phyloP scores from a whole-genome alignment of 1,139 yeast species.

The Komagataea norvegica region DNA sequence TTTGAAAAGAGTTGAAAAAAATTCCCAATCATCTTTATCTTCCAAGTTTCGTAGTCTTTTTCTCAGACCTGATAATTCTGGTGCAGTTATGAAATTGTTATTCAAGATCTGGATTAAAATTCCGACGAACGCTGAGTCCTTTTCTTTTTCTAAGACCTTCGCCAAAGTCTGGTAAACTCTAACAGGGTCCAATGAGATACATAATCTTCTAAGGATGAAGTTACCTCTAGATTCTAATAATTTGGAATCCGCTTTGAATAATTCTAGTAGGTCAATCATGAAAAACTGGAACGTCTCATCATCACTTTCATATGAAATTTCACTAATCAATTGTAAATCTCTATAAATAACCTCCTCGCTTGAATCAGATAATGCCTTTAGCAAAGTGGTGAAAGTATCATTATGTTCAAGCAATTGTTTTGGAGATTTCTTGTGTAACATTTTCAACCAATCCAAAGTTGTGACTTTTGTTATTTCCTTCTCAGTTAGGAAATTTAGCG shows the following conservation, averaged over 20 bases:
- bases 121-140: conserved; percentile 67
- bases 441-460: conserved; percentile 85
- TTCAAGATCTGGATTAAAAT: conserved; percentile 84
- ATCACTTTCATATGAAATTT: conserved; percentile 70
- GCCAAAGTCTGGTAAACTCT: conserved; percentile 79
- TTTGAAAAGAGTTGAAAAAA: conserved; percentile 74
- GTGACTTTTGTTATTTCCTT: conserved; percentile 82
- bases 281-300: conserved; percentile 76
- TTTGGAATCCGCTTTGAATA: conserved; percentile 65
- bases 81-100: conserved; percentile 83
- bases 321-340: conserved; percentile 72
- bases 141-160: conserved; percentile 59
- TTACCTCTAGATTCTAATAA: conserved; percentile 71
- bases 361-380: conserved; percentile 80
- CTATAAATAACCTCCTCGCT: conserved; percentile 80
- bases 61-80: conserved; percentile 69
- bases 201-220: conserved; percentile 77
- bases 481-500: conserved; percentile 57
- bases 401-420: conserved; percentile 52
- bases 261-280: conserved; percentile 62
- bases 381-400: conserved; percentile 70
- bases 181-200: conserved; percentile 78
- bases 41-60: conserved; percentile 53
- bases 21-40: conserved; percentile 54
- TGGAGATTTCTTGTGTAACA: conserved; percentile 74